Conservation (phyloP, 2,329 filamentous ascomycete genomes). For the Cercospora zeina region DNA sequence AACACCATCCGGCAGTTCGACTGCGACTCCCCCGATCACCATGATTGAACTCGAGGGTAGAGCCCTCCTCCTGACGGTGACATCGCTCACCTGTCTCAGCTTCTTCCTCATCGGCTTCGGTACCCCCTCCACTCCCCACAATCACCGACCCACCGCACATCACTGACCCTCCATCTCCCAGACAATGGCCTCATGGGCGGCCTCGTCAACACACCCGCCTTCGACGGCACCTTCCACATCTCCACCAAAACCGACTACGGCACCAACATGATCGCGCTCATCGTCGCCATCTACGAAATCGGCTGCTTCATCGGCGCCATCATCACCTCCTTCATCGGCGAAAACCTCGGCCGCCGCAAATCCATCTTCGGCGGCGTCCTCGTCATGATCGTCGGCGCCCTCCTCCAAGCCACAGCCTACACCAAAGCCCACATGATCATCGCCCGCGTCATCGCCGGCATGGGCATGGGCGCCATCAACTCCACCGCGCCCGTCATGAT, state of each 20-base stretch:
- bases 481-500: conserved; percentile 50
- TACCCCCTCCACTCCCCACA: background rate
- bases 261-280: conserved; percentile 46
- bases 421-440: conserved; percentile 47
- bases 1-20: background rate
- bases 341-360: conserved; percentile 48
- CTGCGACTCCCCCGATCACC: conserved; percentile 11
- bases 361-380: conserved; percentile 48
- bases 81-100: conserved; percentile 49
- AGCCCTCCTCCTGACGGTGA: conserved; percentile 48
- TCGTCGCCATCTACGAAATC: conserved; percentile 49
- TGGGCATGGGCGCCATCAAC: conserved; percentile 50
- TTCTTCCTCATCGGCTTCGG: conserved; percentile 52
- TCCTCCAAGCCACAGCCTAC: conserved; percentile 48
- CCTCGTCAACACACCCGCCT: conserved; percentile 45
- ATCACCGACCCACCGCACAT: conserved; percentile 28
- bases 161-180: conserved; percentile 4
- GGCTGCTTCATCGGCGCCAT: conserved; percentile 50
- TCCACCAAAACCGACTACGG: conserved; percentile 42
- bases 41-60: conserved; percentile 41
- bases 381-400: conserved; percentile 49
- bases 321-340: conserved; percentile 46
- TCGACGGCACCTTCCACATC: conserved; percentile 46
- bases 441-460: conserved; percentile 48
- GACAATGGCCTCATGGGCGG: conserved; percentile 33